Percentiles rank a stretch among this genome's conserved stretches.
These are phyloP conservation scores for Pisolithus thermaeus DNA, from an alignment of 1,284 basidiomycete species.

Conservation along the genomic window DNA sequence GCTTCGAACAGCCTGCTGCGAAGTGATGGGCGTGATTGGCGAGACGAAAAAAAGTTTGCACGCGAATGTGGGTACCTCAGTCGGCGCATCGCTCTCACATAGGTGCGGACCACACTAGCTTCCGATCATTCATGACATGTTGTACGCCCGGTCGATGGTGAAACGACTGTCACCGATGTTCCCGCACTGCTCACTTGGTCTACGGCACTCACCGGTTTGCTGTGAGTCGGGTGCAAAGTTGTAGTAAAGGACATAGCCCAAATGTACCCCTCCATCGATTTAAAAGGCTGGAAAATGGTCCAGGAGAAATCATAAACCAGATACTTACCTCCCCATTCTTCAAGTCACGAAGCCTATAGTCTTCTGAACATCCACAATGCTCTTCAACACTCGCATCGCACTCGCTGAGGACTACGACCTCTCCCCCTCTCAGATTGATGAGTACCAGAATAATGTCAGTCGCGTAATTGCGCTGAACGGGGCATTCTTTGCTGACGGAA, in stretches of 20 bases:
- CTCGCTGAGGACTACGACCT: slow-evolving; percentile 1
- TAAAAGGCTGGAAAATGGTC: not conserved
- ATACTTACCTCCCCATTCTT: not conserved
- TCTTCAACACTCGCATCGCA: not conserved
- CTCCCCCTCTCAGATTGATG: not conserved
- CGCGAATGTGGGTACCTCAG: too few relatives aligned
- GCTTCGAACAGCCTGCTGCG: too few relatives aligned
- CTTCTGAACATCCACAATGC: not conserved
- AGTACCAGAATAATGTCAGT: slow-evolving; percentile 4
- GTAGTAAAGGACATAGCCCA: not conserved
- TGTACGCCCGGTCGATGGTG: too few relatives aligned
- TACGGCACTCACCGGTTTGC: not conserved
- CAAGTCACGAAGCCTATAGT: not conserved
- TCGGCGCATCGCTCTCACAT: too few relatives aligned
- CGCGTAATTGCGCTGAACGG: not conserved
- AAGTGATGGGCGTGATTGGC: too few relatives aligned
- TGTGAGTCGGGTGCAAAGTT: not conserved
- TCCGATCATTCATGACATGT: too few relatives aligned
- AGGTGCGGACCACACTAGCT: too few relatives aligned
- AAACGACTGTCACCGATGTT: too few relatives aligned
- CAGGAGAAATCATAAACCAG: not conserved
- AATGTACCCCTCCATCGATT: not conserved
- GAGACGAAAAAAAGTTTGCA: too few relatives aligned
- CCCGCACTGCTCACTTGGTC: not conserved
- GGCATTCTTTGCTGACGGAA: not conserved